Percentiles rank a stretch among this genome's conserved stretches.
Evolutionary conservation across 805 yeast species (phyloP).

Genomic region (Saccharomyces kudriavzevii): DNA sequence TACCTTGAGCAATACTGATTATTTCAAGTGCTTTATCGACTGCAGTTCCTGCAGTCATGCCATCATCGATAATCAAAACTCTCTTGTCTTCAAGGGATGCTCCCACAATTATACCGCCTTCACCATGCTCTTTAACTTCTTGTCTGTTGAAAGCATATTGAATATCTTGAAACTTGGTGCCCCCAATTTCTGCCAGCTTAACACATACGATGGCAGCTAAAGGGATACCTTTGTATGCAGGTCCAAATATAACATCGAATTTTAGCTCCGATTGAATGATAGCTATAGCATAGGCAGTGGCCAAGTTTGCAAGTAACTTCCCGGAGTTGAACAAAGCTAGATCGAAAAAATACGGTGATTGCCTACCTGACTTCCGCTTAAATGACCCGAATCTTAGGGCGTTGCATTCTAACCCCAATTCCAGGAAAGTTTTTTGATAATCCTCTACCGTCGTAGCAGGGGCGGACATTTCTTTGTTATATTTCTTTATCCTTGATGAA

Average conservation of each 20-base stretch:
- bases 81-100: conserved; percentile 55
- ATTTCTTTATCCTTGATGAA: not conserved
- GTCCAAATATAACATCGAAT: conserved; percentile 85
- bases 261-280: conserved; percentile 67
- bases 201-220: conserved; percentile 82
- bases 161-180: conserved; percentile 52
- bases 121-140: conserved; percentile 93
- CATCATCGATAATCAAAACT: conserved; percentile 81
- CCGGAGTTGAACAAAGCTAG: conserved; percentile 77
- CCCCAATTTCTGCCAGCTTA: conserved; percentile 76
- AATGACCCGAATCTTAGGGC: conserved; percentile 79
- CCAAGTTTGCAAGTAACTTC: conserved; percentile 58
- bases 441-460: conserved; percentile 18
- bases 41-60: conserved; percentile 94
- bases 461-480: conserved; percentile 9
- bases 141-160: conserved; percentile 87
- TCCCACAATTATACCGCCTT: conserved; percentile 89
- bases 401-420: conserved; percentile 63
- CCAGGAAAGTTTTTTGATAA: conserved; percentile 55
- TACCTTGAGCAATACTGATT: conserved; percentile 56
- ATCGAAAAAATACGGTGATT: conserved; percentile 86
- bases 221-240: conserved; percentile 93
- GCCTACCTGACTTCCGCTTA: conserved; percentile 80
- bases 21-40: conserved; percentile 80
- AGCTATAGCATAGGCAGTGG: conserved; percentile 74